These are phyloP conservation scores for Teratosphaeria epicoccoides DNA, from an alignment of 2,329 filamentous ascomycete genomes.

Conservation along the genomic window DNA sequence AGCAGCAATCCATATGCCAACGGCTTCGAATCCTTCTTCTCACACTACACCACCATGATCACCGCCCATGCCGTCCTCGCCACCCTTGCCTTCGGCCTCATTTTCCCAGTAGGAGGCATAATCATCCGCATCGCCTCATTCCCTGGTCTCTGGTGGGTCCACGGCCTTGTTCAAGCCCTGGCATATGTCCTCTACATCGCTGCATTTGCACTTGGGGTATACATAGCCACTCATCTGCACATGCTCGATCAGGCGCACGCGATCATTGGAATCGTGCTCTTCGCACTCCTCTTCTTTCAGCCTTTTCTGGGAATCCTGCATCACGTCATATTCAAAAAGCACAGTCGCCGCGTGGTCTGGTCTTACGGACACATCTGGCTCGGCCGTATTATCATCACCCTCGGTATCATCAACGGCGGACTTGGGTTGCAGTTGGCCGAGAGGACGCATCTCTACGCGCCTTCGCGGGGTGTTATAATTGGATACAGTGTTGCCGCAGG, in stretches of 20 bases:
- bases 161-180: slow-evolving; percentile 40
- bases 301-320: slow-evolving; percentile 44
- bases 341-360: slow-evolving; percentile 35
- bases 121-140: slow-evolving; percentile 37
- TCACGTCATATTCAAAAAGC: slow-evolving; percentile 42
- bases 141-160: slow-evolving; percentile 34
- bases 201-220: slow-evolving; percentile 42
- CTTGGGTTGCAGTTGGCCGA: slow-evolving; percentile 42
- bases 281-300: slow-evolving; percentile 45
- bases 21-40: neutral
- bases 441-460: slow-evolving; percentile 21
- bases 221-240: slow-evolving; percentile 29
- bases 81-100: slow-evolving; percentile 35
- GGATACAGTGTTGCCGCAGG: slow-evolving; percentile 42
- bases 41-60: slow-evolving; percentile 23
- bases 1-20: neutral
- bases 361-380: slow-evolving; percentile 46
- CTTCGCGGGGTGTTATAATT: slow-evolving; percentile 30
- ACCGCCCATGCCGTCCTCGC: slow-evolving; percentile 38
- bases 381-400: slow-evolving; percentile 39
- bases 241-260: slow-evolving; percentile 36
- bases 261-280: slow-evolving; percentile 44
- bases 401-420: slow-evolving; percentile 49
- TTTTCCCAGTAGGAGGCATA: slow-evolving; percentile 38
- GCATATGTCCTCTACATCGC: slow-evolving; percentile 39